Conservation (phyloP, 345 rosid genomes). For the Theobroma cacao region DNA sequence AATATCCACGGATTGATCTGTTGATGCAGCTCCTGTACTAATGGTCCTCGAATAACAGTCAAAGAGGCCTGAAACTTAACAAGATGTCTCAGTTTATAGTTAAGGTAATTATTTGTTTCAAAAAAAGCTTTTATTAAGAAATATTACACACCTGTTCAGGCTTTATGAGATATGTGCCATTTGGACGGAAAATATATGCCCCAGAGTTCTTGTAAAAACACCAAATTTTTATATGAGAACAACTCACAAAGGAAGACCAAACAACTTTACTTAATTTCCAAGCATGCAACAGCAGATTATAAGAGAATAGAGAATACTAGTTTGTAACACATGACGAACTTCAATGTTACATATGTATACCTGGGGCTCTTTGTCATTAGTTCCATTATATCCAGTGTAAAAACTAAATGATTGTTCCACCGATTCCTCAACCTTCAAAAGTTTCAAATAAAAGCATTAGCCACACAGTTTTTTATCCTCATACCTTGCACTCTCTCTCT, state of each 20-base stretch:
- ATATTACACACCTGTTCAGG: constrained; percentile 62
- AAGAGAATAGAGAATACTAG: constrained; percentile 1
- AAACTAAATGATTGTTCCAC: constrained; percentile 69
- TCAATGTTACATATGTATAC: constrained; percentile 34
- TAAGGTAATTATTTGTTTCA: constrained; percentile 12
- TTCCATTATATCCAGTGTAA: constrained; percentile 68
- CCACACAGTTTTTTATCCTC: constrained; percentile 1
- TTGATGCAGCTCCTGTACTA: constrained; percentile 87
- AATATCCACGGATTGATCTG: constrained; percentile 78
- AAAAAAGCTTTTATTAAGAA: background rate
- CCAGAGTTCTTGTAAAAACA: constrained; percentile 65
- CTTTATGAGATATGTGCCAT: constrained; percentile 58
- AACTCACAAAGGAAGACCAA: constrained; percentile 3
- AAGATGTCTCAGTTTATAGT: background rate
- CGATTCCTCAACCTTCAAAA: constrained; percentile 62
- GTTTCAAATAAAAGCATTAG: constrained; percentile 26
- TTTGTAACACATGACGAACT: constrained; percentile 5
- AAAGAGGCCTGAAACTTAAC: constrained; percentile 53
- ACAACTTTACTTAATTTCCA: background rate
- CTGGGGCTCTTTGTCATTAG: constrained; percentile 67
- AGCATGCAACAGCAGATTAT: background rate
- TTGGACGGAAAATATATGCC: constrained; percentile 95
- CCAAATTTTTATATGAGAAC: constrained; percentile 7
- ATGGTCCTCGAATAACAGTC: constrained; percentile 66
- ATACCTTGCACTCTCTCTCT: background rate